These are phyloP conservation scores for Babjeviella inositovora DNA, from an alignment of 805 yeast genomes.

Conservation along the genomic window DNA sequence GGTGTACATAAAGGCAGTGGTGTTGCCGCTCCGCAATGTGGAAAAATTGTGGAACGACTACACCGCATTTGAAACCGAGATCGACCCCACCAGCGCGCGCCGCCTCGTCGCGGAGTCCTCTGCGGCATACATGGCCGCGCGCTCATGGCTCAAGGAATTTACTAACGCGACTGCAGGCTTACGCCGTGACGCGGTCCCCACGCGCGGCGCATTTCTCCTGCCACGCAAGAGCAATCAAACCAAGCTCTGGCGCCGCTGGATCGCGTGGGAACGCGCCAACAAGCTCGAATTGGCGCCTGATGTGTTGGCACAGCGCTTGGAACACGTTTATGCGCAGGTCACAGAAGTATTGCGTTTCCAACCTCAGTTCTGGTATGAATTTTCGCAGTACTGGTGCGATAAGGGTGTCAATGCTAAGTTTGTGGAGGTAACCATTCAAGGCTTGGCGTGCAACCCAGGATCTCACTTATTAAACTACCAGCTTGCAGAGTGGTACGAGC, in stretches of 20 bases:
- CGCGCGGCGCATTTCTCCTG: constrained; percentile 7
- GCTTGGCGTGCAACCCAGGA: constrained; percentile 47
- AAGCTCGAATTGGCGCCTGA: constrained; percentile 40
- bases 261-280: constrained; percentile 64
- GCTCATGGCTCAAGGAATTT: constrained; percentile 65
- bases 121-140: constrained; percentile 73
- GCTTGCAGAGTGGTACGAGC: constrained; percentile 56
- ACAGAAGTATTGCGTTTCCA: constrained; percentile 41
- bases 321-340: constrained; percentile 61
- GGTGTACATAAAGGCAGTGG: constrained; percentile 50
- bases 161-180: constrained; percentile 36
- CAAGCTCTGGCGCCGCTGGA: constrained; percentile 56
- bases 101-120: constrained; percentile 73
- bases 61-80: constrained; percentile 68
- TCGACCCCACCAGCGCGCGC: constrained; percentile 64
- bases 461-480: constrained; percentile 54
- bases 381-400: constrained; percentile 17
- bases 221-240: constrained; percentile 8
- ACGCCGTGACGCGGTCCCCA: constrained; percentile 16
- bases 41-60: constrained; percentile 74
- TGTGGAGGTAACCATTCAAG: constrained; percentile 32
- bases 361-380: constrained; percentile 70
- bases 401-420: constrained; percentile 8
- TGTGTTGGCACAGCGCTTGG: constrained; percentile 35
- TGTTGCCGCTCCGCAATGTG: constrained; percentile 61